Conservation (phyloP, 352 stramenopile species). For the Phytophthora meadii region DNA sequence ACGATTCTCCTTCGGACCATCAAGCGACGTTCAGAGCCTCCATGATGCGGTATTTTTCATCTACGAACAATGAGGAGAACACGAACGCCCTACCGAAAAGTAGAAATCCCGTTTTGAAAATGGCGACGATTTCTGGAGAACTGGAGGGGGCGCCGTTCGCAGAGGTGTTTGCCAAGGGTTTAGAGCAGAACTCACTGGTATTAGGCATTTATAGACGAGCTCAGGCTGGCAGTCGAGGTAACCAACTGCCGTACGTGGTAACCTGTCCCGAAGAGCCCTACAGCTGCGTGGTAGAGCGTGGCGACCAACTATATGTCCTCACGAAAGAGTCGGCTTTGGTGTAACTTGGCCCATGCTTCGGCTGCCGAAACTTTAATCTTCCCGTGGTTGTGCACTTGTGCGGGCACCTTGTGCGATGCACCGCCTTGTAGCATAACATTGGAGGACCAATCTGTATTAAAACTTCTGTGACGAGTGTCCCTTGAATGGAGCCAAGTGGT, state of each 20-base stretch:
- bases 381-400: conserved; percentile 19
- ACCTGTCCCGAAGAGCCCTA: conserved; percentile 50
- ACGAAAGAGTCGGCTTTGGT: conserved; percentile 32
- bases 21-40: conserved; percentile 16
- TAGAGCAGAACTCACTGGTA: conserved; percentile 55
- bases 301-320: conserved; percentile 53
- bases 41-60: conserved; percentile 22
- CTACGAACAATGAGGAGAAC: neutral
- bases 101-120: conserved; percentile 34
- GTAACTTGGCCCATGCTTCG: neutral
- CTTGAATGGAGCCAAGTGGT: conserved; percentile 17
- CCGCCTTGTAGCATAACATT: conserved; percentile 4
- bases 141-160: conserved; percentile 18
- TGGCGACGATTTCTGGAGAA: conserved; percentile 35
- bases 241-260: conserved; percentile 60
- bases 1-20: neutral
- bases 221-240: conserved; percentile 43
- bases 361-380: conserved; percentile 6
- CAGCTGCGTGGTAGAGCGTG: conserved; percentile 39
- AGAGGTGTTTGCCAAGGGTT: conserved; percentile 43
- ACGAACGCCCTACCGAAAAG: conserved; percentile 8
- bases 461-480: conserved; percentile 9
- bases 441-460: neutral
- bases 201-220: conserved; percentile 55
- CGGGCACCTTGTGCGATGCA: conserved; percentile 10